These are phyloP conservation scores for Kondoa malvinella DNA, from an alignment of 768 basidiomycete genomes.

Conservation along the genomic window DNA sequence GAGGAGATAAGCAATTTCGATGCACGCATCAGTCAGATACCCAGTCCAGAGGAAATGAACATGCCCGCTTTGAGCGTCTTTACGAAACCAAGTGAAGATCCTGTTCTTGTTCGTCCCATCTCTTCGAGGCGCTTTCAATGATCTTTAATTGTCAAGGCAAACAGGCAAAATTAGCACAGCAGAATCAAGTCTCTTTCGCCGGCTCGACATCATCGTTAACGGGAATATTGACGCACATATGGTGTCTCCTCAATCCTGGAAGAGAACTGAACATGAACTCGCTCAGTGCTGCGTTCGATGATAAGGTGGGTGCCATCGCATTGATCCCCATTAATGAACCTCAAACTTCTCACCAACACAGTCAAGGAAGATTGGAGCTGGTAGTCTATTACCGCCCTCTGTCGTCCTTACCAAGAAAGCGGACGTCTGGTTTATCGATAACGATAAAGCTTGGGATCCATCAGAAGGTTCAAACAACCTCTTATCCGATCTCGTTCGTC, in stretches of 20 bases:
- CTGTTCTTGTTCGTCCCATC: constrained; percentile 44
- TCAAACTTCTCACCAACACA: constrained; percentile 28
- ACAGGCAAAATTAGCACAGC: neutral
- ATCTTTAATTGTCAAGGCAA: constrained; percentile 15
- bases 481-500: constrained; percentile 30
- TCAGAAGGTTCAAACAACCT: constrained; percentile 15
- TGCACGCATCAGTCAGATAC: constrained; percentile 46
- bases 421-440: constrained; percentile 32
- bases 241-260: constrained; percentile 42
- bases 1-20: constrained; percentile 62
- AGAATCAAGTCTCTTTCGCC: constrained; percentile 36
- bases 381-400: constrained; percentile 58
- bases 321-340: neutral
- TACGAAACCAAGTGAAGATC: constrained; percentile 11
- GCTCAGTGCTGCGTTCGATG: constrained; percentile 46
- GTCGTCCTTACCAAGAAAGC: constrained; percentile 45
- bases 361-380: constrained; percentile 53
- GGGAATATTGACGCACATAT: constrained; percentile 66
- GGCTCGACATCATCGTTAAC: constrained; percentile 65
- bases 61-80: constrained; percentile 56
- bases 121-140: constrained; percentile 46
- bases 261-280: constrained; percentile 37
- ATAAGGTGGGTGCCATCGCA: constrained; percentile 39
- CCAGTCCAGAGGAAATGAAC: constrained; percentile 54
- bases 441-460: constrained; percentile 31